These are phyloP conservation scores for Phytophthora meadii DNA, from an alignment of 352 stramenopile genomes.

Conservation along the genomic window DNA sequence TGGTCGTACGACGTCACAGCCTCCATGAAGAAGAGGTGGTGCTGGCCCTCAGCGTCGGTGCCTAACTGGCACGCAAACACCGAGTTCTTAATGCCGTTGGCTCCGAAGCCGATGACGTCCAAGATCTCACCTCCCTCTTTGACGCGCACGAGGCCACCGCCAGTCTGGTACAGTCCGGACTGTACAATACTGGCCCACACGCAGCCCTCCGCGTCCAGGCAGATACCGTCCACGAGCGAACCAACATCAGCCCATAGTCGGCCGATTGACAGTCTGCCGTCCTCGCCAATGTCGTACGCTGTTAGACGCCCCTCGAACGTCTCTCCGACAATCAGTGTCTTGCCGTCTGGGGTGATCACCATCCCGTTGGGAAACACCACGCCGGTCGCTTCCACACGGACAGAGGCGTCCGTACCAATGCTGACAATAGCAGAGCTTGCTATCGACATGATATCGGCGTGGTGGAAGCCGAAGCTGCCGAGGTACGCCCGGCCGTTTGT, in stretches of 20 bases:
- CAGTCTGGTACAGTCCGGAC: constrained; percentile 53
- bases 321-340: constrained; percentile 75
- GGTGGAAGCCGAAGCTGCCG: constrained; percentile 74
- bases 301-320: constrained; percentile 62
- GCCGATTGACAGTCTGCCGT: constrained; percentile 56
- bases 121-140: constrained; percentile 62
- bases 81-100: constrained; percentile 56
- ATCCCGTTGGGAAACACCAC: constrained; percentile 79
- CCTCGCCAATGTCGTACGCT: constrained; percentile 65
- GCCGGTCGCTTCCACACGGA: constrained; percentile 60
- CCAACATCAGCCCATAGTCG: constrained; percentile 66
- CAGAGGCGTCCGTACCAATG: constrained; percentile 45
- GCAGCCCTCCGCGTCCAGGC: constrained; percentile 70
- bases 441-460: constrained; percentile 37
- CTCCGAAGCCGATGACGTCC: constrained; percentile 64
- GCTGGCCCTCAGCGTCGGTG: constrained; percentile 56
- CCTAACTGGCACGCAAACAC: constrained; percentile 73
- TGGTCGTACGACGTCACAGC: constrained; percentile 47
- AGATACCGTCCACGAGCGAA: constrained; percentile 62
- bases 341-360: constrained; percentile 75
- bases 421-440: constrained; percentile 66
- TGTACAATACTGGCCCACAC: constrained; percentile 68
- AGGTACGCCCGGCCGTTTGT: constrained; percentile 53
- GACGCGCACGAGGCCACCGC: constrained; percentile 58
- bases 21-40: constrained; percentile 73